Evolutionary conservation across 768 basidiomycete species (phyloP).

Genomic region (Russula virescens): DNA sequence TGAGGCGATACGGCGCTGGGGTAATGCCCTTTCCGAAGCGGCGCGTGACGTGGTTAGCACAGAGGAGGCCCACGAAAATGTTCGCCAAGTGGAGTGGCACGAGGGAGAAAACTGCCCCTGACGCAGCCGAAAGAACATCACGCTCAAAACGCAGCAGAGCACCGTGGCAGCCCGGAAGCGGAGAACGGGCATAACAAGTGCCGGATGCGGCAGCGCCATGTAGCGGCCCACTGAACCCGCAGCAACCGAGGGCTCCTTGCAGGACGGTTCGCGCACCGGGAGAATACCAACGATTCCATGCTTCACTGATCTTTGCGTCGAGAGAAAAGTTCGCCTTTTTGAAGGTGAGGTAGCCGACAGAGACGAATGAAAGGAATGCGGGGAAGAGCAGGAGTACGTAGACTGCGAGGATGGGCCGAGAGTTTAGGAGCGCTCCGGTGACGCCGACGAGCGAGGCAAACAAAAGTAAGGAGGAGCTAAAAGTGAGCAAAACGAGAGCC

Average conservation of each 20-base stretch:
- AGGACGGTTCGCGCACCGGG: conserved; percentile 48
- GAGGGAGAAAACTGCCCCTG: conserved; percentile 48
- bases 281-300: conserved; percentile 62
- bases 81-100: conserved; percentile 56
- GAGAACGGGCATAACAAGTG: conserved; percentile 55
- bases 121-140: conserved; percentile 41
- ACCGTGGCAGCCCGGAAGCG: conserved; percentile 64
- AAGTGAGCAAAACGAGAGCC: conserved; percentile 48
- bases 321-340: conserved; percentile 54
- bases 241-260: conserved; percentile 59
- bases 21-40: conserved; percentile 62
- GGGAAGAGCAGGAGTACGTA: conserved; percentile 69
- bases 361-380: conserved; percentile 47
- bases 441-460: conserved; percentile 56
- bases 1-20: conserved; percentile 54
- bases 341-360: conserved; percentile 61
- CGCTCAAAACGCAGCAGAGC: conserved; percentile 51
- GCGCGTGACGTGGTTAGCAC: conserved; percentile 59
- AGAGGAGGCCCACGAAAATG: conserved; percentile 54
- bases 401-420: conserved; percentile 58
- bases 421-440: conserved; percentile 57
- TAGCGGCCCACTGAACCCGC: conserved; percentile 56
- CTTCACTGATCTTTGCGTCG: conserved; percentile 58
- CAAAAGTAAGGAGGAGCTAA: conserved; percentile 51
- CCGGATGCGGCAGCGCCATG: conserved; percentile 55